Base-by-base conservation (phyloP, 768 basidiomycete species). In the Mycena chlorophos region DNA sequence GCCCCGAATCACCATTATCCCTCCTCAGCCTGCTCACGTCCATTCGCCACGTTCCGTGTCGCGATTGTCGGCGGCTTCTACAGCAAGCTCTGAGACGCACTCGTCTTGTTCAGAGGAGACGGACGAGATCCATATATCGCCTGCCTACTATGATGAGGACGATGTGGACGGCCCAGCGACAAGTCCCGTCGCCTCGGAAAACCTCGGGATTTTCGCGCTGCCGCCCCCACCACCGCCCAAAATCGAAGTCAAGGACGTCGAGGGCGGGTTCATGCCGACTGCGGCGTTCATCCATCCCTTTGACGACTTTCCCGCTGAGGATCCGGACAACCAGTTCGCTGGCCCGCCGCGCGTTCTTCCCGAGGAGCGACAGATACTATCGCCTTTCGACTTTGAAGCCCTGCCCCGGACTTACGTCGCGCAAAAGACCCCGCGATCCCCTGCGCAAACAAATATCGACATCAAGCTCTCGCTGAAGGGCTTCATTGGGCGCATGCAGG, bases 281-380 rank as follows among this genome's bases (percentile, higher is more conserved):
- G 81, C 81, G 16, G 67, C 70, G 6, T 82, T 83, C 65, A 82
- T 83, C 30, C 77, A 78, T 56, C 72, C 78, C 13, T 82, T 76
- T 55, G 74, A 77, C 55, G 66, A 70, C 16, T 60, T 61, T 3
- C 61, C 57, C 13, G 8, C 13, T 20, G 40, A 42, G 14, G 66
- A 69, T 23, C 66, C 68, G 22, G 65, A 65, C 22, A 66, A 71
- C 37, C 69, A 71, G 14, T 61, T 66, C 45, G 67, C 69, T 22
- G 61, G 60, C n/a, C 57, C 67, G 5, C 66, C 69, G 22, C 59
- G 48, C n/a, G 57, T 56, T 4, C 51, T 61, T 19, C 75, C 78
- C 0, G 71, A 75, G 52, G 71, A 71, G 29, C 71, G 71, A 34
- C 79, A 78, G 57, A 62, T 65, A 5, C 63, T 80, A 4, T 68